Conservation (phyloP, 73 alveolate species). For the Paramecium sonneborni region DNA sequence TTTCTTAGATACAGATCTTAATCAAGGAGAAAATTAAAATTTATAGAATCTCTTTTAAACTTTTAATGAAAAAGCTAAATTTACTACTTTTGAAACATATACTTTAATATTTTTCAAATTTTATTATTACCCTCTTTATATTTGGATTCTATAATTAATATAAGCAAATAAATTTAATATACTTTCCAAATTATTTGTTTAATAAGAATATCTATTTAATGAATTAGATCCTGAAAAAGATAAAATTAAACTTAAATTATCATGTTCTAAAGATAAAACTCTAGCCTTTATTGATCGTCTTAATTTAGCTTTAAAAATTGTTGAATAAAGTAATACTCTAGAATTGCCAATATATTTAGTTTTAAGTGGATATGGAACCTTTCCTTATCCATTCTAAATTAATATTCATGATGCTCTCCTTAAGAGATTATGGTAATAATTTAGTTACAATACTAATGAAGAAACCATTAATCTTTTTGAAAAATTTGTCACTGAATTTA, state of each 20-base stretch:
- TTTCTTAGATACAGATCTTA: background rate
- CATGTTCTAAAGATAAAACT: constrained; percentile 41
- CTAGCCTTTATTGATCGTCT: constrained; percentile 47
- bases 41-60: background rate
- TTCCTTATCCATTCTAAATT: constrained; percentile 30
- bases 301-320: constrained; percentile 5
- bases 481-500: background rate
- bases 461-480: background rate
- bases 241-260: background rate
- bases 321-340: constrained; percentile 24
- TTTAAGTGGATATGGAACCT: constrained; percentile 54
- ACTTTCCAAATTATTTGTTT: background rate
- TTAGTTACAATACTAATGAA: background rate
- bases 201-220: background rate
- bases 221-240: background rate
- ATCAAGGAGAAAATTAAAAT: background rate
- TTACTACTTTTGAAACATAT: background rate
- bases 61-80: background rate
- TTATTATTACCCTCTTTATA: constrained; percentile 1
- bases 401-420: constrained; percentile 32
- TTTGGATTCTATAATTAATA: background rate
- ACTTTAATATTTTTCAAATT: background rate
- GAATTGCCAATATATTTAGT: constrained; percentile 51
- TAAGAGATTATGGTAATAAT: constrained; percentile 3
- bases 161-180: background rate